Conservation (phyloP, 2,329 filamentous ascomycete species). For the Fonsecaea monophora region DNA sequence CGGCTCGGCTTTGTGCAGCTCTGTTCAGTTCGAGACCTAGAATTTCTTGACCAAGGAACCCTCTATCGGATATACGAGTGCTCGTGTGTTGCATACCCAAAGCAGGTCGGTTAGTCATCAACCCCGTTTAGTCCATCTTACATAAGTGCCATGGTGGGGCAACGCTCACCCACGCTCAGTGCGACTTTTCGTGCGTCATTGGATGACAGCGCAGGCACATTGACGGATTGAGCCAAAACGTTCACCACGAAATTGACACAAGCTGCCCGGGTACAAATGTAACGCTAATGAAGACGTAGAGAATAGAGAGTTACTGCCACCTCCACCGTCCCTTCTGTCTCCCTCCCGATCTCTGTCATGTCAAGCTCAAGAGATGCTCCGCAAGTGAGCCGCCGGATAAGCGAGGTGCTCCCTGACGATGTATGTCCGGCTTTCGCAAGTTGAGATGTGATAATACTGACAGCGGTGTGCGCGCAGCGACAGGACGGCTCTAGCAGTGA, state of each 20-base stretch:
- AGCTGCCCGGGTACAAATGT: not conserved
- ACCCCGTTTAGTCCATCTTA: not conserved
- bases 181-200: not conserved
- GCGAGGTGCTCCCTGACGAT: constrained; percentile 34
- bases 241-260: not conserved
- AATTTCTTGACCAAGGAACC: not conserved
- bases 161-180: not conserved
- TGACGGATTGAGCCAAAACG: not conserved
- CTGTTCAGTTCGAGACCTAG: not conserved
- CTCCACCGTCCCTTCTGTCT: not conserved
- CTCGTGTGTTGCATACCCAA: not conserved
- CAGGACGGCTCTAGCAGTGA: constrained; percentile 45
- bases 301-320: not conserved
- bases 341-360: constrained; percentile 12
- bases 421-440: constrained; percentile 22
- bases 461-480: constrained; percentile 28
- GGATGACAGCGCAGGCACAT: not conserved
- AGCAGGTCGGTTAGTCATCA: not conserved
- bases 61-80: not conserved
- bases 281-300: constrained; percentile 8
- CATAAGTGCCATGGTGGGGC: not conserved
- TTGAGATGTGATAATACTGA: not conserved
- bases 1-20: not conserved
- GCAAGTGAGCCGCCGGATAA: constrained; percentile 36
- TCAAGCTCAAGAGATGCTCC: constrained; percentile 25